A percentile compares a stretch with the other conserved stretches of the same genome.
These are phyloP conservation scores for Verticillium nubilum DNA, from an alignment of 2,329 filamentous ascomycete species.

Conservation along the genomic window DNA sequence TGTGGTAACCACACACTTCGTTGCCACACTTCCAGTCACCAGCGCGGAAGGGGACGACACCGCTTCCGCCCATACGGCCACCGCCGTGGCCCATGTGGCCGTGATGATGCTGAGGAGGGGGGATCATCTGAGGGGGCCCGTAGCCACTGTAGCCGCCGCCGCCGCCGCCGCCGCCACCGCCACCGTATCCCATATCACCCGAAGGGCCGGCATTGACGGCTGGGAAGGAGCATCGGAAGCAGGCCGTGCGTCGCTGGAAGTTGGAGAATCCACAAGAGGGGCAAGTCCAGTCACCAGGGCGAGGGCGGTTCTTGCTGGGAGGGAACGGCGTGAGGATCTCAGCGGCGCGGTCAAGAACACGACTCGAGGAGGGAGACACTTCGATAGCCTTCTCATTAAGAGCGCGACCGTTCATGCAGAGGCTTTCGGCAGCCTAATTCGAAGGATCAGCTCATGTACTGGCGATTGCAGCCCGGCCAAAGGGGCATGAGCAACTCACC, in stretches of 20 bases:
- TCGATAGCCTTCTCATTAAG: conserved; percentile 99
- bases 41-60: conserved; percentile 92
- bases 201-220: conserved; percentile 75
- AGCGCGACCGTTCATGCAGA: conserved; percentile 98
- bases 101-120: conserved; percentile 64
- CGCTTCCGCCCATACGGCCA: conserved; percentile 73
- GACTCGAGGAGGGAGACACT: conserved; percentile 94
- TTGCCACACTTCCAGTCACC: conserved; percentile 99
- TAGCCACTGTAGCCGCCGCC: conserved; percentile 45
- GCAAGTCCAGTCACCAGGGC: conserved; percentile 98
- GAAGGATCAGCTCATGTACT: background rate
- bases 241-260: conserved; percentile 96
- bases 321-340: conserved; percentile 97
- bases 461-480: background rate
- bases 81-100: conserved; percentile 50
- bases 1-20: conserved; percentile 96
- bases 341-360: conserved; percentile 89
- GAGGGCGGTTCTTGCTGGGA: conserved; percentile 95
- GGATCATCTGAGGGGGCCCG: conserved; percentile 71
- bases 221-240: conserved; percentile 99
- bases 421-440: conserved; percentile 83
- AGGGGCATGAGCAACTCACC: conserved; percentile 49
- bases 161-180: conserved; percentile 58
- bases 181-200: conserved; percentile 51
- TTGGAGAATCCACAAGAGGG: conserved; percentile 98